A percentile compares a stretch with the other conserved stretches of the same genome.
phyloP scores from a whole-genome alignment of 805 yeast genomes.

The Myxozyma melibiosi region DNA sequence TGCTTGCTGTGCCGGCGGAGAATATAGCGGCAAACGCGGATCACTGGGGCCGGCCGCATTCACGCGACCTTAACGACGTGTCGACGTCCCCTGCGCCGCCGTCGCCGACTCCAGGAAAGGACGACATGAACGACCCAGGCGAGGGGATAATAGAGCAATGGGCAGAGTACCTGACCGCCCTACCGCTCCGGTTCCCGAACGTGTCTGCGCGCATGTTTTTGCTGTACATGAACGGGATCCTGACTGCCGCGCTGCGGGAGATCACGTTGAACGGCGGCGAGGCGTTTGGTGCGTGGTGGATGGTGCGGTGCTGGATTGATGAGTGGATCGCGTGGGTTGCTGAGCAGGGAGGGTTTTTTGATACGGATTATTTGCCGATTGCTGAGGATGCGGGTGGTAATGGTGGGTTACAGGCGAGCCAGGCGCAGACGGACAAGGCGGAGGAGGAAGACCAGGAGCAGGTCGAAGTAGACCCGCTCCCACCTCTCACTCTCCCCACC shows the following conservation, averaged over 20 bases:
- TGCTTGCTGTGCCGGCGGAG: conserved; percentile 30
- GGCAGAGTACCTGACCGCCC: conserved; percentile 46
- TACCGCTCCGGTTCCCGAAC: conserved; percentile 54
- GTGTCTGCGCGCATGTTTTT: conserved; percentile 59
- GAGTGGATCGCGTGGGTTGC: conserved; percentile 70
- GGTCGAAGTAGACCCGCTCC: conserved; percentile 6
- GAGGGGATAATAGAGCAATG: conserved; percentile 41
- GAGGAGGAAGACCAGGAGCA: too few relatives aligned
- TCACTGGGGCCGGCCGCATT: background rate
- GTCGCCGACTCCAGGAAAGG: background rate
- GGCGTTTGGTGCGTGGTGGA: conserved; percentile 75
- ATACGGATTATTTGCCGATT: conserved; percentile 17
- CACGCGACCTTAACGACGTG: conserved; percentile 4
- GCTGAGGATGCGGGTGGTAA: background rate
- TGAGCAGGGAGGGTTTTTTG: conserved; percentile 48
- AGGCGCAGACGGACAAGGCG: too few relatives aligned
- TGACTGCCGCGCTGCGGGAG: conserved; percentile 64
- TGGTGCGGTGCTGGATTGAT: conserved; percentile 71
- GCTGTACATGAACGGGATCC: conserved; percentile 54
- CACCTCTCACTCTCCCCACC: background rate
- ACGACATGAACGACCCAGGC: conserved; percentile 8
- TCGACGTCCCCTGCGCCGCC: conserved; percentile 10
- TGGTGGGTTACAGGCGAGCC: too few relatives aligned
- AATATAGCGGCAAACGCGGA: background rate
- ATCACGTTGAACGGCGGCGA: conserved; percentile 59